phyloP scores from a whole-genome alignment of 2,329 filamentous ascomycete species.

The Beauveria asiatica region DNA sequence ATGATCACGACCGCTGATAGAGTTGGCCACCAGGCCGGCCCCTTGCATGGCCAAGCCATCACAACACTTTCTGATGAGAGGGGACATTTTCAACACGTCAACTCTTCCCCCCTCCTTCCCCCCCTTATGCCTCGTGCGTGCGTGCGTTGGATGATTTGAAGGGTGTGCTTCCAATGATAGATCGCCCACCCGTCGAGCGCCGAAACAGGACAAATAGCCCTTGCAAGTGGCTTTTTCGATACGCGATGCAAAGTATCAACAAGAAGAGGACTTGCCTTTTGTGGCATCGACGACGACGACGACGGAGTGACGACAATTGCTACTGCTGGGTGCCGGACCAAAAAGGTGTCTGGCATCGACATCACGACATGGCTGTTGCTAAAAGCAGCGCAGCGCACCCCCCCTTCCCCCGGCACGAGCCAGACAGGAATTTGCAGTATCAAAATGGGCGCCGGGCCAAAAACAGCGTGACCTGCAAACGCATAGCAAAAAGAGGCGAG shows the following conservation, averaged over 20 bases:
- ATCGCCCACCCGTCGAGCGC: too few species aligned
- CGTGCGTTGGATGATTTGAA: neutral
- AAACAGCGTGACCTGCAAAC: conserved; percentile 12
- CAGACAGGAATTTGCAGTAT: neutral
- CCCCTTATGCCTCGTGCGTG: neutral
- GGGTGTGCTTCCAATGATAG: too few species aligned
- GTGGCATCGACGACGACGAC: neutral
- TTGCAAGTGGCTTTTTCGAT: neutral
- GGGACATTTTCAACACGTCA: neutral
- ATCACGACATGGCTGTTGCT: neutral
- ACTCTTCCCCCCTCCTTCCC: too few species aligned
- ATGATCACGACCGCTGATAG: neutral
- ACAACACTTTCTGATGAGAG: neutral
- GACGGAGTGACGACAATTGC: too few species aligned
- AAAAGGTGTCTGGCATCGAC: neutral
- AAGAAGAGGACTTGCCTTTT: too few species aligned
- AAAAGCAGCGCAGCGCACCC: neutral
- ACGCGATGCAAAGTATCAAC: too few species aligned
- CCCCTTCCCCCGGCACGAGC: too few species aligned
- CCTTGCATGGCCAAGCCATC: conserved; percentile 7
- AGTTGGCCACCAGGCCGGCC: conserved; percentile 7
- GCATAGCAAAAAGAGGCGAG: conserved; percentile 14
- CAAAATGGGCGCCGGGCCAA: neutral
- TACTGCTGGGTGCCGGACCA: too few species aligned
- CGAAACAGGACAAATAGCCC: neutral